These are phyloP conservation scores for Cucurbita maxima DNA, from an alignment of 306 rosid genomes.

Conservation along the genomic window DNA sequence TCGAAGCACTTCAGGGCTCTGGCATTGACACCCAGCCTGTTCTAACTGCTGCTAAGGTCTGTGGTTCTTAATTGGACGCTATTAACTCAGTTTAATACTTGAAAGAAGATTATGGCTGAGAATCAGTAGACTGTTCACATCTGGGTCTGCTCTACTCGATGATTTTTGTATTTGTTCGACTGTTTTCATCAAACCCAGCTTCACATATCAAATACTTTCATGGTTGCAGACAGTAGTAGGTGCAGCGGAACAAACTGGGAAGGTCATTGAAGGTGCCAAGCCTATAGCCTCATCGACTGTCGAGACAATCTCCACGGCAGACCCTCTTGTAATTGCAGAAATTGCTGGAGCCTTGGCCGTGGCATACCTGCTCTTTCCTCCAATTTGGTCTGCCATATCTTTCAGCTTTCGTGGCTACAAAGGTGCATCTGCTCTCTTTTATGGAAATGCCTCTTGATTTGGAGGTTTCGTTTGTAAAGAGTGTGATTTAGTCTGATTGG, in stretches of 20 bases:
- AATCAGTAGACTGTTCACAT: neutral
- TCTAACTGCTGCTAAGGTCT: constrained; percentile 65
- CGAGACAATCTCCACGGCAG: constrained; percentile 56
- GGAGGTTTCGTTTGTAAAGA: neutral
- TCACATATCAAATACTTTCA: constrained; percentile 4
- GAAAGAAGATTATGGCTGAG: no score
- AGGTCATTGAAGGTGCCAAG: constrained; percentile 69
- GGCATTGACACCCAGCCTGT: constrained; percentile 65
- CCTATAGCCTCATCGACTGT: constrained; percentile 74
- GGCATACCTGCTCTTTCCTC: constrained; percentile 68
- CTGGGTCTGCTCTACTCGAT: neutral
- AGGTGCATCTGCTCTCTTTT: constrained; percentile 31
- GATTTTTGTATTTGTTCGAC: neutral
- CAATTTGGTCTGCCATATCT: constrained; percentile 63
- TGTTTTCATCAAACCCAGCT: neutral
- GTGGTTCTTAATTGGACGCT: neutral
- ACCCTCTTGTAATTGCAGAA: constrained; percentile 59
- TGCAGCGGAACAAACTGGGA: constrained; percentile 69
- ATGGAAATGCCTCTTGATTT: neutral
- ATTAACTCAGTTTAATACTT: no score
- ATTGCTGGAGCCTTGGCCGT: constrained; percentile 59
- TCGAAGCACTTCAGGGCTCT: constrained; percentile 55
- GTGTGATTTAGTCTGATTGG: neutral
- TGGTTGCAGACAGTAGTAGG: constrained; percentile 61
- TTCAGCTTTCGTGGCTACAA: constrained; percentile 69